Conservation (phyloP, 176 grass and related monocot species). For the Tuctoria greenei region DNA sequence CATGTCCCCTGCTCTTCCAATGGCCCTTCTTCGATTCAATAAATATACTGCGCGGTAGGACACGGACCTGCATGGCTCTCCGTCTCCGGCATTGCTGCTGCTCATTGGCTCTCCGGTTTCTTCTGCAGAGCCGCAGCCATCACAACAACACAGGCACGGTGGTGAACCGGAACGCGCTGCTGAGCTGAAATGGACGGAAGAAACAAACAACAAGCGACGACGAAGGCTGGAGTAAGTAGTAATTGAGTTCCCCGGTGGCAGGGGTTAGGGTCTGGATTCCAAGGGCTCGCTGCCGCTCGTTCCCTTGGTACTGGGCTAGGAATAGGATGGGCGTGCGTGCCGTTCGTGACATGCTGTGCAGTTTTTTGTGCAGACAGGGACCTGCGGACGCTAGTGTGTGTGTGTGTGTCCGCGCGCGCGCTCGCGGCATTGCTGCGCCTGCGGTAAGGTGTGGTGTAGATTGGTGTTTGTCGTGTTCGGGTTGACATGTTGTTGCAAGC, state of each 20-base stretch:
- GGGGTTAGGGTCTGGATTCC: slow-evolving; percentile 42
- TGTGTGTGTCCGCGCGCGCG: neutral
- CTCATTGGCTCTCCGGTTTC: too few species aligned
- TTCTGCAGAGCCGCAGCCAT: too few species aligned
- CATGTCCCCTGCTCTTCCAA: slow-evolving; percentile 9
- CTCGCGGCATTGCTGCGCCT: neutral
- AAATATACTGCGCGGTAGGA: too few species aligned
- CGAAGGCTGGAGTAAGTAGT: neutral
- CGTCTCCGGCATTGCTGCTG: too few species aligned
- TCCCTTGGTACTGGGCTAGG: too few species aligned
- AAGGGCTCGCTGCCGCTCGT: slow-evolving; percentile 14
- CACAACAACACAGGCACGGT: too few species aligned
- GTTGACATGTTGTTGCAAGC: slow-evolving; percentile 15
- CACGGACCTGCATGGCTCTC: too few species aligned
- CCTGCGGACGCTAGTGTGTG: neutral
- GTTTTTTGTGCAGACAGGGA: neutral
- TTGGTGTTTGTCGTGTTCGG: slow-evolving; percentile 13
- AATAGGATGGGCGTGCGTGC: slow-evolving; percentile 3
- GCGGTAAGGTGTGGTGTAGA: neutral
- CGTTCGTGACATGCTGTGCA: neutral
- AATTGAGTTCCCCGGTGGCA: neutral
- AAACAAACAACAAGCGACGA: neutral
- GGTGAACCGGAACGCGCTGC: too few species aligned
- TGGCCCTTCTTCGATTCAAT: too few species aligned
- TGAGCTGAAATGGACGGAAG: neutral